Base-by-base conservation (phyloP, 768 basidiomycete species). In the Pholiota conissans region DNA sequence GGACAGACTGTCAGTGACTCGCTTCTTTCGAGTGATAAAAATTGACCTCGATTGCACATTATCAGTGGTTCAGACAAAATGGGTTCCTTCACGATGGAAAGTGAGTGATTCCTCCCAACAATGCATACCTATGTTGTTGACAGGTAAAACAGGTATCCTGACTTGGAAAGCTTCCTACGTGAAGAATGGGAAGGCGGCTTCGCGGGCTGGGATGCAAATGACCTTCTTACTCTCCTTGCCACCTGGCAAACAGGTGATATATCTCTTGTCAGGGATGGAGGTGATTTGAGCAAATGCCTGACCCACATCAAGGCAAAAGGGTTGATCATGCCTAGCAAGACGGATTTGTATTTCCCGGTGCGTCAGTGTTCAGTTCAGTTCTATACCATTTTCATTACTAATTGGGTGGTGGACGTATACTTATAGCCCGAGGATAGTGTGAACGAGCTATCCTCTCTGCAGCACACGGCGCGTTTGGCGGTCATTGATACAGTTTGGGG, bases 401-500 rank as follows among this genome's bases (percentile, higher is more conserved):
- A 54, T 22, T 39, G 16, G 26, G 11, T 24, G 30, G 10, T 27
- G 45, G 16, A 48, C n/a, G n/a, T 27, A 58, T 29, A 7, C 20
- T n/a, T 26, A n/a, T 57, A 84, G 82, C 83, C 82, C 1, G 82
- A 84, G 61, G 84, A 84, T 59, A 82, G 74, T 59, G 73, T 79
- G 60, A 66, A 66, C n/a, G 83, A 86, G 62, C 69, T 83, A 16
- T 68, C 71, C 0, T 67, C 72, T 42, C 66, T 83, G 65, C 69
- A 61, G 52, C 76, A 78, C 54, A 71, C 63, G 5, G 75, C 80
- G 3, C 73, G 72, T 27, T 68, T 85, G 16, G 76, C 79, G 2
- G 69, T 85, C n/a, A 85, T 85, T 56, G 74, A 79, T 52, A 80
- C 82, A 1, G 72, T 79, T 32, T 84, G 80, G 82, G 84, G 85